Evolutionary conservation across 805 yeast species (phyloP).

Genomic region (Metschnikowia baotianmanensis): DNA sequence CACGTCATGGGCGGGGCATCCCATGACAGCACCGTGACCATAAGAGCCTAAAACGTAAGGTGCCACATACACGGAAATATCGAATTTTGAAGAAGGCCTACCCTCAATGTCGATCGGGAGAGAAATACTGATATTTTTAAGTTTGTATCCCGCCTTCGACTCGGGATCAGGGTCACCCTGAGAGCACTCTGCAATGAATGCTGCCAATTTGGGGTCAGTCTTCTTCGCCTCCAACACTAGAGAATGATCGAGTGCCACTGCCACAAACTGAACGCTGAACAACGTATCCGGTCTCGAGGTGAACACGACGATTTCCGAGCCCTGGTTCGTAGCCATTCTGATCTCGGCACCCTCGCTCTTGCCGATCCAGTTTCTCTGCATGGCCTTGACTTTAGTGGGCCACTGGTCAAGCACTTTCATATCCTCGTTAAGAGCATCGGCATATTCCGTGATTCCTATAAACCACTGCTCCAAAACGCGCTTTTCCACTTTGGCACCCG

Average conservation of each 20-base stretch:
- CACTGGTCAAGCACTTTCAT: constrained; percentile 61
- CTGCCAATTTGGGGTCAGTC: constrained; percentile 38
- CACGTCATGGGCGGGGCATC: constrained; percentile 91
- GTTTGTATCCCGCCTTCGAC: constrained; percentile 53
- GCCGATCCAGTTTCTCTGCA: constrained; percentile 97
- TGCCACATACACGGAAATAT: constrained; percentile 79
- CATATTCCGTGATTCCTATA: constrained; percentile 81
- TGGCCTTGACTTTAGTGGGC: constrained; percentile 85
- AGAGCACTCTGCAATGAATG: constrained; percentile 48
- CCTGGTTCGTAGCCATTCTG: constrained; percentile 38
- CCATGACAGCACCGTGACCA: constrained; percentile 97
- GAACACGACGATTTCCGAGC: constrained; percentile 49
- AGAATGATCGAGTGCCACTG: constrained; percentile 72
- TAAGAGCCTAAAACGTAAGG: constrained; percentile 84
- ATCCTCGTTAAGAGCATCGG: constrained; percentile 64
- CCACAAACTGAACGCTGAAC: constrained; percentile 77
- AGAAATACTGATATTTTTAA: constrained; percentile 42
- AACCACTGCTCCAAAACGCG: constrained; percentile 87
- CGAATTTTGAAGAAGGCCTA: constrained; percentile 12
- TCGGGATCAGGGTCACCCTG: constrained; percentile 38
- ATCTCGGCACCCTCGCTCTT: constrained; percentile 78
- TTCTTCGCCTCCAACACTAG: constrained; percentile 42
- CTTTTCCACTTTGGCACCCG: constrained; percentile 93
- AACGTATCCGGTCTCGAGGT: constrained; percentile 92
- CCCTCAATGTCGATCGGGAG: constrained; percentile 57